Evolutionary conservation across 129 eudicot species (phyloP).

Genomic region (Flaveria sonorensis): DNA sequence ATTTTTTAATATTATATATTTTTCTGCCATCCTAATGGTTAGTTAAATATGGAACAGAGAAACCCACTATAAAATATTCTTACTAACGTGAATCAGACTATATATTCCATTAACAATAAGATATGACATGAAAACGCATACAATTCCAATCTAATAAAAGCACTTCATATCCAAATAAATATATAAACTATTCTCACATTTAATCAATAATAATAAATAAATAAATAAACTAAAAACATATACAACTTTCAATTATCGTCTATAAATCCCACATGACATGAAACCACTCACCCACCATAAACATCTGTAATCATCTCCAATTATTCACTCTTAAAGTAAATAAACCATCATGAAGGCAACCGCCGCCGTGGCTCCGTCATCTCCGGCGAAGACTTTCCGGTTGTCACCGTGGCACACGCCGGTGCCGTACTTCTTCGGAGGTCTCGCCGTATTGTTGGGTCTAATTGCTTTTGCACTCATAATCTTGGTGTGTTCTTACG

Average conservation of each 20-base stretch:
- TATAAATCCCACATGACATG: conserved; percentile 28
- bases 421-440: conserved; percentile 79
- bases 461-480: conserved; percentile 73
- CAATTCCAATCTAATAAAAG: neutral
- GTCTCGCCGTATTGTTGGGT: conserved; percentile 67
- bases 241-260: neutral
- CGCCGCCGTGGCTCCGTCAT: conserved; percentile 15
- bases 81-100: conserved; percentile 23
- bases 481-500: conserved; percentile 70
- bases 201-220: neutral
- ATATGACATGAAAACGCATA: conserved; percentile 19
- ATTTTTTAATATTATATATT: neutral
- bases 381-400: conserved; percentile 27
- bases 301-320: neutral
- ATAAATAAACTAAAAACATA: neutral
- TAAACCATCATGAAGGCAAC: conserved; percentile 16
- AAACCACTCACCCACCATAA: conserved; percentile 15
- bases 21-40: neutral
- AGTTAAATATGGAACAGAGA: neutral
- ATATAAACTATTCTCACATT: neutral
- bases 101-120: conserved; percentile 35
- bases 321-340: neutral
- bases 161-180: neutral
- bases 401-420: conserved; percentile 73
- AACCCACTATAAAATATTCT: conserved; percentile 23